Conservation (phyloP, 495 filamentous ascomycete genomes). For the Penicillium salamii region DNA sequence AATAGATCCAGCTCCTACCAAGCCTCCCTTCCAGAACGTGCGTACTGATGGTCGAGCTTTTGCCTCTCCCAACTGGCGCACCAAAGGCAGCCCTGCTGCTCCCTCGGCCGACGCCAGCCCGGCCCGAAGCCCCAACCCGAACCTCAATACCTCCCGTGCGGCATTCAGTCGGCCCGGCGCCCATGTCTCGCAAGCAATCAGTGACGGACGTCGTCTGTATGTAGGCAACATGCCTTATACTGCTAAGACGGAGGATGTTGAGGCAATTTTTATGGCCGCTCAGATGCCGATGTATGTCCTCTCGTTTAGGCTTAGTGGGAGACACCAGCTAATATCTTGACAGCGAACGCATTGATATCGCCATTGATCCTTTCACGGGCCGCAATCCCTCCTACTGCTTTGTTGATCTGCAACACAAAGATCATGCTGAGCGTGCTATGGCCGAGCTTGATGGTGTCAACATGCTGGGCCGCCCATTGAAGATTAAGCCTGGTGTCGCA, state of each 20-base stretch:
- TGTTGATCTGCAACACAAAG: slow-evolving; percentile 56
- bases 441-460: slow-evolving; percentile 48
- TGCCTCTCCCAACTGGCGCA: slow-evolving; percentile 47
- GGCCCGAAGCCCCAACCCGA: slow-evolving; percentile 12
- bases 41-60: slow-evolving; percentile 45
- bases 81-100: slow-evolving; percentile 33
- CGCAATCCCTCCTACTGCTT: slow-evolving; percentile 73
- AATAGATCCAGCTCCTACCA: slow-evolving; percentile 31
- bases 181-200: slow-evolving; percentile 40
- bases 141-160: slow-evolving; percentile 32
- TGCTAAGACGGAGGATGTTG: slow-evolving; percentile 59
- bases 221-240: slow-evolving; percentile 67
- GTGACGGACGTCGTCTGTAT: slow-evolving; percentile 52
- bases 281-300: slow-evolving; percentile 44
- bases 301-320: background rate
- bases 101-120: slow-evolving; percentile 16
- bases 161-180: slow-evolving; percentile 36
- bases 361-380: slow-evolving; percentile 63
- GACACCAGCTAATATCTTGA: slow-evolving; percentile 27
- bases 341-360: slow-evolving; percentile 62
- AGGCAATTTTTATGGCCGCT: slow-evolving; percentile 50
- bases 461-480: slow-evolving; percentile 54
- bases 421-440: slow-evolving; percentile 58
- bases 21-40: slow-evolving; percentile 37
- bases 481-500: slow-evolving; percentile 57